Percentiles rank a stretch among this genome's conserved stretches.
Conservation (phyloP, 1,139 yeast species). For the Candida tunisiensis region DNA sequence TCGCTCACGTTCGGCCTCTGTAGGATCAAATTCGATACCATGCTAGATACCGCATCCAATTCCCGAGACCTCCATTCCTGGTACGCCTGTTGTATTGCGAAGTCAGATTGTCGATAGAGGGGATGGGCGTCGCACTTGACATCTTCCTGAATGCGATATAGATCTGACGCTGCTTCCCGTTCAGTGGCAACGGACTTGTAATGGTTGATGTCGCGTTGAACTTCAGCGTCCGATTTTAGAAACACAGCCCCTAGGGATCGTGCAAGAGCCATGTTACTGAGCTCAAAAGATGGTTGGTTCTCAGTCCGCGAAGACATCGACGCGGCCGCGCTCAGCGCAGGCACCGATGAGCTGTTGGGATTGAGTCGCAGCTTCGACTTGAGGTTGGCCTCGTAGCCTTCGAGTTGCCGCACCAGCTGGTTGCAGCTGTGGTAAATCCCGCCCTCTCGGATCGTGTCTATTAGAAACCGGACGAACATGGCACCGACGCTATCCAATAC, state of each 20-base stretch:
- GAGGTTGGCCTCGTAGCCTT: constrained; percentile 11
- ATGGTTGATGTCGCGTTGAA: constrained; percentile 2
- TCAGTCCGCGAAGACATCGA: too few species aligned
- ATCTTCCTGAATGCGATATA: constrained; percentile 3
- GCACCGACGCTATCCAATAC: constrained; percentile 43
- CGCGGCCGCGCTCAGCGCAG: too few species aligned
- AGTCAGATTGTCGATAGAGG: too few species aligned
- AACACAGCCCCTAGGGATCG: constrained; percentile 8
- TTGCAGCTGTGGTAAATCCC: constrained; percentile 11
- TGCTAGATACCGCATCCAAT: too few species aligned
- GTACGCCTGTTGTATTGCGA: too few species aligned
- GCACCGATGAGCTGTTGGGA: constrained; percentile 16
- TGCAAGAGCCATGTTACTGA: constrained; percentile 14
- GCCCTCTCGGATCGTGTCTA: constrained; percentile 26
- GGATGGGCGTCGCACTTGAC: constrained; percentile 3
- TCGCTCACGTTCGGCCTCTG: too few species aligned
- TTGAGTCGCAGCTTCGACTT: constrained; percentile 25
- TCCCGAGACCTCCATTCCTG: too few species aligned
- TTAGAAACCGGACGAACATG: constrained; percentile 38
- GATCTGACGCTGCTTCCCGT: constrained; percentile 4
- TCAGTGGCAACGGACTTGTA: constrained; percentile 3
- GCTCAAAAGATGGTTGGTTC: constrained; percentile 10
- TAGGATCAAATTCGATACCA: too few species aligned
- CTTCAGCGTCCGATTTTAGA: constrained; percentile 10
- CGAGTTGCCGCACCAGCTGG: constrained; percentile 15